These are phyloP conservation scores for Cantharellus cinnabarinus DNA, from an alignment of 768 basidiomycete species.

Conservation along the genomic window DNA sequence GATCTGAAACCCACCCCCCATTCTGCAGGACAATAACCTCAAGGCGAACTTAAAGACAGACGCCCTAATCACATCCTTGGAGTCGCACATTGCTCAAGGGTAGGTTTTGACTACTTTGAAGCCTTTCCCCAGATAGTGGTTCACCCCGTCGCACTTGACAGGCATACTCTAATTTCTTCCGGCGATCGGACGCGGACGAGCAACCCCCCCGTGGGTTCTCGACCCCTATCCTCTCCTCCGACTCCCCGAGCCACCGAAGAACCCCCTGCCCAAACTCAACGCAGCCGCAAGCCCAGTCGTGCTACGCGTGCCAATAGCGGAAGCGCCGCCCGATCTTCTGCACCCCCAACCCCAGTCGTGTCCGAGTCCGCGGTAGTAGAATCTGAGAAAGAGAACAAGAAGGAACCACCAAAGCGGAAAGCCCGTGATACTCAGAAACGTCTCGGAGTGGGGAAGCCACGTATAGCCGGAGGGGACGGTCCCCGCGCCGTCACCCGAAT, in stretches of 20 bases:
- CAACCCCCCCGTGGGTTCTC: neutral
- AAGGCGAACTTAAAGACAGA: conserved; percentile 1
- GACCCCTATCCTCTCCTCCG: neutral
- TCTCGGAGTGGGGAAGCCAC: neutral
- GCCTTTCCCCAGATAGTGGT: neutral
- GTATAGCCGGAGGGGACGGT: neutral
- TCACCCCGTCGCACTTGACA: neutral
- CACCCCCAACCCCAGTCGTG: neutral
- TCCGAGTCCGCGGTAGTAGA: neutral
- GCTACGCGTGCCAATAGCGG: neutral
- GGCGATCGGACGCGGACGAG: neutral
- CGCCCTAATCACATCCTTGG: neutral
- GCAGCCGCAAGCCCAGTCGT: neutral
- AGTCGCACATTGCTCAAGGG: neutral
- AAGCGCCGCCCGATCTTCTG: neutral
- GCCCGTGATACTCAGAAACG: neutral
- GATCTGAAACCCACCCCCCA: neutral
- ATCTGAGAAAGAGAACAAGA: conserved; percentile 2
- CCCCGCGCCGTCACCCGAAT: neutral
- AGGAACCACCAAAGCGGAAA: neutral
- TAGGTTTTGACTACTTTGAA: neutral
- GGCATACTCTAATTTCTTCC: neutral
- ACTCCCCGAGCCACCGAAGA: neutral
- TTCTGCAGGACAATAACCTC: conserved; percentile 1
- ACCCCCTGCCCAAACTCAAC: neutral